Percentiles rank a stretch among this genome's conserved stretches.
These are phyloP conservation scores for Skeletonema tropicum DNA, from an alignment of 108 stramenopile genomes.

Conservation along the genomic window DNA sequence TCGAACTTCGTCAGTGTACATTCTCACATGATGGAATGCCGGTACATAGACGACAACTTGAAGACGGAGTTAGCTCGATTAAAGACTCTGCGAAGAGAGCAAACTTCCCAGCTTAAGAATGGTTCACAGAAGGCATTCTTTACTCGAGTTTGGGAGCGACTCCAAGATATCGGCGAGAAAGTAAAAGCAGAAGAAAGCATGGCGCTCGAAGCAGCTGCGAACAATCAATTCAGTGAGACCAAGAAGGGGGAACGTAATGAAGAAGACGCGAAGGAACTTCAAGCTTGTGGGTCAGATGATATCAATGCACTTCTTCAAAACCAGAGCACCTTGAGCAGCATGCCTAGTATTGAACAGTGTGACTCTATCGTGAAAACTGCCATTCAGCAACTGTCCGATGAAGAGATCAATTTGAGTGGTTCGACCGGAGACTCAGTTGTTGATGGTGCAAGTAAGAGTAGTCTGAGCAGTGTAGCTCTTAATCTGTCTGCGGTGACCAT, in stretches of 20 bases:
- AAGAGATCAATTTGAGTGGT: slow-evolving; percentile 31
- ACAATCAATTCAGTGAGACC: background rate
- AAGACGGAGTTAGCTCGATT: slow-evolving; percentile 67
- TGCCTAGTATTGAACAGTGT: slow-evolving; percentile 31
- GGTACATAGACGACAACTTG: slow-evolving; percentile 61
- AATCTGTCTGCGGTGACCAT: slow-evolving; percentile 48
- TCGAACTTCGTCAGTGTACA: slow-evolving; percentile 92
- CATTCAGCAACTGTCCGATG: slow-evolving; percentile 6
- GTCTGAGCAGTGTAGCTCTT: slow-evolving; percentile 40
- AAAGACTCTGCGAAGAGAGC: slow-evolving; percentile 85
- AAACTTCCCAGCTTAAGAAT: slow-evolving; percentile 76
- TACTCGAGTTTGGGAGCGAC: slow-evolving; percentile 77
- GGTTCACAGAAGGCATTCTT: slow-evolving; percentile 93
- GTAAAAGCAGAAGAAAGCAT: background rate
- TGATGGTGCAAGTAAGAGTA: slow-evolving; percentile 43
- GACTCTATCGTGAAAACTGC: slow-evolving; percentile 16
- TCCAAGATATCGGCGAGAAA: slow-evolving; percentile 50
- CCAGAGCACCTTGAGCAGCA: slow-evolving; percentile 49
- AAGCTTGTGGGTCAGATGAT: slow-evolving; percentile 29
- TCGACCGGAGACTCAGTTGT: slow-evolving; percentile 32
- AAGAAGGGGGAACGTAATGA: slow-evolving; percentile 7
- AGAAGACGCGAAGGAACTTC: slow-evolving; percentile 22
- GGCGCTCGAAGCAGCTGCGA: slow-evolving; percentile 7
- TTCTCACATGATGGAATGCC: slow-evolving; percentile 91
- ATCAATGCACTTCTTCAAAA: slow-evolving; percentile 42